phyloP scores from a whole-genome alignment of 78 protist genomes.

The Capsaspora owczarzaki region DNA sequence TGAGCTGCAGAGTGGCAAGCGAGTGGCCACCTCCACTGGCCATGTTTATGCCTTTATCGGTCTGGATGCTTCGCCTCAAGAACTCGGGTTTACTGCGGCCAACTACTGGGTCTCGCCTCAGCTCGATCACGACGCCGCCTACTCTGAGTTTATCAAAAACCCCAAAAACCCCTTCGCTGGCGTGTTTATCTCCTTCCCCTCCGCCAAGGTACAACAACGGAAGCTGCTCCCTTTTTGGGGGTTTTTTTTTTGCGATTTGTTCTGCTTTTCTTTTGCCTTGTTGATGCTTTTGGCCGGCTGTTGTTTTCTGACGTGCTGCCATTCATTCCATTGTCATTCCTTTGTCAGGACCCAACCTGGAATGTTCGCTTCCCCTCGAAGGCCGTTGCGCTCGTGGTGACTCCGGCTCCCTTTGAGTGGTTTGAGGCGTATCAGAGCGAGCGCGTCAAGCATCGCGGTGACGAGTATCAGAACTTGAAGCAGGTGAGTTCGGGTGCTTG shows the following conservation, averaged over 20 bases:
- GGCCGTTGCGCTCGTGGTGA: not conserved
- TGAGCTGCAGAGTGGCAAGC: not conserved
- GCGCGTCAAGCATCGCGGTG: constrained; percentile 17
- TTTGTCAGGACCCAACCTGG: constrained; percentile 18
- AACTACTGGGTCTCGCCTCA: not conserved
- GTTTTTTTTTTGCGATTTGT: too few species aligned
- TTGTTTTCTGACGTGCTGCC: too few species aligned
- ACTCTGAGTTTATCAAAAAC: too few species aligned
- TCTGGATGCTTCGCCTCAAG: not conserved
- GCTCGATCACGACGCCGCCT: not conserved
- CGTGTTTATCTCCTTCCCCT: constrained; percentile 13
- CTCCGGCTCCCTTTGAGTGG: not conserved
- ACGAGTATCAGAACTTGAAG: constrained; percentile 1
- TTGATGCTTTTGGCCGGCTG: too few species aligned
- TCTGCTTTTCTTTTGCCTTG: too few species aligned
- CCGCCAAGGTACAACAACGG: too few species aligned
- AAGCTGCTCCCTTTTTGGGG: too few species aligned
- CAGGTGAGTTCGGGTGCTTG: too few species aligned
- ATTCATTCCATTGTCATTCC: too few species aligned
- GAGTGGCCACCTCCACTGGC: not conserved
- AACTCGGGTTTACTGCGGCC: not conserved
- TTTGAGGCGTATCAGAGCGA: not conserved
- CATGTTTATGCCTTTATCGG: constrained; percentile 1
- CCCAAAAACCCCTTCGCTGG: not conserved
- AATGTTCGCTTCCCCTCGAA: constrained; percentile 14